These are phyloP conservation scores for Penicillium crystallinum DNA, from an alignment of 495 filamentous ascomycete species.

Conservation along the genomic window DNA sequence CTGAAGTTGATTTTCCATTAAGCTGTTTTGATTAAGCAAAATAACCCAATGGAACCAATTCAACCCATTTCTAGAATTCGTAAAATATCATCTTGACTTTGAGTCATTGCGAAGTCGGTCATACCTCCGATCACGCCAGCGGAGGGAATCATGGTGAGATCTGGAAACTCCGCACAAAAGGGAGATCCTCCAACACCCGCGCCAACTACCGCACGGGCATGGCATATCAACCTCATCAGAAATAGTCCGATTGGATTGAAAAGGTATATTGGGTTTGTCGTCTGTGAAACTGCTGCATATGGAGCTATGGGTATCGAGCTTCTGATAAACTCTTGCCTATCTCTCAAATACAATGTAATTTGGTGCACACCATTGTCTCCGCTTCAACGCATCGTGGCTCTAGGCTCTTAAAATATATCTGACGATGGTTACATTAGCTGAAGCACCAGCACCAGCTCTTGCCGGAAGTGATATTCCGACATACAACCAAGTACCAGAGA, in stretches of 20 bases:
- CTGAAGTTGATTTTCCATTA: too few species aligned
- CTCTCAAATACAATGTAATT: neutral
- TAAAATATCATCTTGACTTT: too few species aligned
- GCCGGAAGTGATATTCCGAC: slow-evolving; percentile 20
- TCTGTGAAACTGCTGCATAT: neutral
- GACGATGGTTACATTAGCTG: neutral
- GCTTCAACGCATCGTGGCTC: too few species aligned
- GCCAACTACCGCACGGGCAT: neutral
- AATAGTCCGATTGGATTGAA: slow-evolving; percentile 4
- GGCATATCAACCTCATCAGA: too few species aligned
- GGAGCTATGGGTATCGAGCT: neutral
- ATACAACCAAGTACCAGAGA: slow-evolving; percentile 34
- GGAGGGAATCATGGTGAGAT: slow-evolving; percentile 20
- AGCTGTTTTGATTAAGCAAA: too few species aligned
- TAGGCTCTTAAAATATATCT: neutral
- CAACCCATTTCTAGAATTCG: too few species aligned
- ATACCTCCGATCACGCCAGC: slow-evolving; percentile 16
- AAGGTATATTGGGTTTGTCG: neutral
- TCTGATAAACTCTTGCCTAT: neutral
- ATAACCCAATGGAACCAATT: too few species aligned
- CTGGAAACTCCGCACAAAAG: neutral
- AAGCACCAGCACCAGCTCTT: slow-evolving; percentile 10
- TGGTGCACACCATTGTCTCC: neutral
- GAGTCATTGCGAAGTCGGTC: neutral
- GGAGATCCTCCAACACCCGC: slow-evolving; percentile 5